These are phyloP conservation scores for Orbilia javanica DNA, from an alignment of 2,329 filamentous ascomycete species.

Conservation along the genomic window DNA sequence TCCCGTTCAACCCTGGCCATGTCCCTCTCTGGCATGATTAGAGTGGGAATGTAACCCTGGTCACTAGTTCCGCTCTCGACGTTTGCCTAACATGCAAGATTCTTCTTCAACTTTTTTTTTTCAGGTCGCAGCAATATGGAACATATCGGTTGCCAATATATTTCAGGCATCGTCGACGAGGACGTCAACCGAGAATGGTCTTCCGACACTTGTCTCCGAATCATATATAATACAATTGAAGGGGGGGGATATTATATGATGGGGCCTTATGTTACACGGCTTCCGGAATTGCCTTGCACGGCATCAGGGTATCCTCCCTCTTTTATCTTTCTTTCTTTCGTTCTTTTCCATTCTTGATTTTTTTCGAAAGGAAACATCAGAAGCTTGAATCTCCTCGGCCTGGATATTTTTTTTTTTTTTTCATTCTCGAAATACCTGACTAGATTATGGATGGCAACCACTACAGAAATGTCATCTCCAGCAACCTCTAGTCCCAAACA, in stretches of 20 bases:
- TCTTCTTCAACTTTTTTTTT: slow-evolving; percentile 14
- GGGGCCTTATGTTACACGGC: slow-evolving; percentile 51
- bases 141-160: slow-evolving; percentile 4
- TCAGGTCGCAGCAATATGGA: not conserved
- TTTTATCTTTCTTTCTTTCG: not conserved
- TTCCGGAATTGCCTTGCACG: slow-evolving; percentile 29
- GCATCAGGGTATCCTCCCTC: not conserved
- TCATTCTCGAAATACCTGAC: slow-evolving; percentile 7
- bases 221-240: slow-evolving; percentile 11
- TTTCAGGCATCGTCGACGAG: slow-evolving; percentile 37
- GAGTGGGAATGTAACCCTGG: slow-evolving; percentile 20
- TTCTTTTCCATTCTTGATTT: not conserved
- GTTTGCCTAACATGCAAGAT: slow-evolving; percentile 6
- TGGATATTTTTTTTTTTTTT: not conserved
- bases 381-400: slow-evolving; percentile 19
- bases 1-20: slow-evolving; percentile 35
- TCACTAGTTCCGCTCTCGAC: slow-evolving; percentile 25
- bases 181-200: slow-evolving; percentile 46
- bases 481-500: slow-evolving; percentile 37
- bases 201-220: slow-evolving; percentile 23
- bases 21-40: slow-evolving; percentile 6
- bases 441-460: slow-evolving; percentile 46
- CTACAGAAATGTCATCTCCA: slow-evolving; percentile 42
- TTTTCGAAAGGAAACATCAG: slow-evolving; percentile 9
- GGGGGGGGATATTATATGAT: not conserved